These are phyloP conservation scores for Carpinus fangiana DNA, from an alignment of 306 rosid genomes.

Conservation along the genomic window DNA sequence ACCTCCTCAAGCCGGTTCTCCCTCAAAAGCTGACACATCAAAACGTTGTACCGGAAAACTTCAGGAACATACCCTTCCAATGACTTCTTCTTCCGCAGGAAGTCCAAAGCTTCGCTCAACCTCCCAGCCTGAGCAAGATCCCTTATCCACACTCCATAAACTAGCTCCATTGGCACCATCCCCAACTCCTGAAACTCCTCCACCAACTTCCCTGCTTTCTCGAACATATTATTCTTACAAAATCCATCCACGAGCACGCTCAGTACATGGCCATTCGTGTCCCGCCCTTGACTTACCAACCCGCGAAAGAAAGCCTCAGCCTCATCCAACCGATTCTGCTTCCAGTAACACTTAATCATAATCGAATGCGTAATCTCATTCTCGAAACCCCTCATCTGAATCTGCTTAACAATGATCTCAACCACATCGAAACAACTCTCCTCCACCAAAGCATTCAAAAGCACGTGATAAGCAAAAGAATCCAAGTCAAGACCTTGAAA, in stretches of 20 bases:
- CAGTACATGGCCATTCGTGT: conserved; percentile 38
- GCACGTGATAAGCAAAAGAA: conserved; percentile 49
- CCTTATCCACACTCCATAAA: conserved; percentile 56
- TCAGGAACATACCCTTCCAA: conserved; percentile 58
- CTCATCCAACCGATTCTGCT: conserved; percentile 46
- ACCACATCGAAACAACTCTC: conserved; percentile 45
- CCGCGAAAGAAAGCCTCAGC: conserved; percentile 51
- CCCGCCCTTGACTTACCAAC: conserved; percentile 35
- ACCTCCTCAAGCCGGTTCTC: conserved; percentile 55
- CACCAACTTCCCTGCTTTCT: conserved; percentile 51
- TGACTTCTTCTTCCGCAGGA: conserved; percentile 44
- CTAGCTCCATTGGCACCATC: conserved; percentile 38
- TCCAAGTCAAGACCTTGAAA: conserved; percentile 68
- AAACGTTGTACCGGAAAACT: conserved; percentile 47
- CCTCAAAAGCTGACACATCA: conserved; percentile 66
- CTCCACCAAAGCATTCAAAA: conserved; percentile 63
- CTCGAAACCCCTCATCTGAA: conserved; percentile 49
- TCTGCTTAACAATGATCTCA: conserved; percentile 47
- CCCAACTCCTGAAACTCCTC: conserved; percentile 42
- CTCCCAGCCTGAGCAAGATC: conserved; percentile 59
- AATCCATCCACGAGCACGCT: conserved; percentile 48
- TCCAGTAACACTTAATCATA: conserved; percentile 56
- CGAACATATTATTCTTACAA: conserved; percentile 47
- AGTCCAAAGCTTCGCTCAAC: conserved; percentile 59
- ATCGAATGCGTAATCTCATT: conserved; percentile 39